Base-by-base conservation (phyloP, 2,329 filamentous ascomycete genomes). In the Botryotinia globosa region DNA sequence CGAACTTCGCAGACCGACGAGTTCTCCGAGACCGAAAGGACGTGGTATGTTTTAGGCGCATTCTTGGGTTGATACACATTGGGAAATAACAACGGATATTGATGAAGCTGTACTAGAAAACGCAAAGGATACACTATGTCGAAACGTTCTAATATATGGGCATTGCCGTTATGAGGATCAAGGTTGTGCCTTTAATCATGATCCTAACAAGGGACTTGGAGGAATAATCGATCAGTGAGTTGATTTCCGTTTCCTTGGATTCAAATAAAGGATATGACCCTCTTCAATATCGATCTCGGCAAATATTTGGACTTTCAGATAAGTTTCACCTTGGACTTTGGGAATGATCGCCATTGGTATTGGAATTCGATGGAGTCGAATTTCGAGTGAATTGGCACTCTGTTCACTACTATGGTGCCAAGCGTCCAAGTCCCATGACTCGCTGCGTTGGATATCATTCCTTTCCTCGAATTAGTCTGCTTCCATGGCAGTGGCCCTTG, bases 121-220 rank as follows among this genome's bases (percentile, higher is more conserved):
- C 82, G 85, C 89, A 69, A 97, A 95, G 83, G 94, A 97, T 81
- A 97, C 93, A 10, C 87, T 95, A 73, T 98, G 94, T 84, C 91
- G 94, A 80, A 97, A 98, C 83, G 91, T 98, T 74, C 88, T 94
- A 75, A 97, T 98, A 79, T 97, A 97, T 82, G 94, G 94, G 72
- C 92, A 95, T 83, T 98, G 94, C 82, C 91, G 94, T 76, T 97
- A 94, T 83, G 93, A 97, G 84, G 93, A 97, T 80, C 91, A 93
- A 83, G 94, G 87, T 74, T 97, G 94, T 83, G 90, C 92, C 76
- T 97, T 97, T 84, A 96, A 94, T 80, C 94, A 97, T 83, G 93
- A 96, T 77, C 88, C 90, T 73, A 87, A 89, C 77, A 94, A 90
- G 82, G 84, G 85, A 75, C 84, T 75, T 32, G 75, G 76, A 51